These are phyloP conservation scores for Globisporangium nodosum DNA, from an alignment of 352 stramenopile species.

Conservation along the genomic window DNA sequence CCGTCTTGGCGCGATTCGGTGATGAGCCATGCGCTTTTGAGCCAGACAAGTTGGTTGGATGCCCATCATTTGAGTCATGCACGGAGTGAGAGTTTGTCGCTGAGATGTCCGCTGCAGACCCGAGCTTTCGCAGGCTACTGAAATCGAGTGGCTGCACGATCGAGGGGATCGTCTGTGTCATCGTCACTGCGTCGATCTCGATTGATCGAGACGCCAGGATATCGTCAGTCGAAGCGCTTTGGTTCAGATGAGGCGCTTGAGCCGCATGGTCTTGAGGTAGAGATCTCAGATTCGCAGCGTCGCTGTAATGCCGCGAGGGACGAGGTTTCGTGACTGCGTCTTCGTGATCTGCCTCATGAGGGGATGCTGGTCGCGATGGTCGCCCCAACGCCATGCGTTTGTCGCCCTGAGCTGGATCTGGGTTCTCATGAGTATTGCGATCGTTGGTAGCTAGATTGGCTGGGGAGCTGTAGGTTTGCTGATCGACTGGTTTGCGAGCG, in stretches of 20 bases:
- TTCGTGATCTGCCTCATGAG: not conserved
- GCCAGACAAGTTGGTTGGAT: not conserved
- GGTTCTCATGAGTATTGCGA: not conserved
- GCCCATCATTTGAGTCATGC: not conserved
- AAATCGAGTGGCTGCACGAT: conserved; percentile 12
- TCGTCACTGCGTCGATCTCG: conserved; percentile 4
- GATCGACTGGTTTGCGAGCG: not conserved
- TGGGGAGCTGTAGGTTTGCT: no score
- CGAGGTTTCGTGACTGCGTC: not conserved
- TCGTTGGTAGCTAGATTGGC: not conserved
- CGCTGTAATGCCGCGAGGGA: conserved; percentile 1
- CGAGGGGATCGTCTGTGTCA: conserved; percentile 10
- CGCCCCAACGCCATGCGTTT: conserved; percentile 1
- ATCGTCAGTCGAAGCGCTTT: conserved; percentile 1
- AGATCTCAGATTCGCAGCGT: not conserved
- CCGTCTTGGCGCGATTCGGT: not conserved
- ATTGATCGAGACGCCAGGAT: not conserved
- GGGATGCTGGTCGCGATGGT: not conserved
- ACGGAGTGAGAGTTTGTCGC: not conserved
- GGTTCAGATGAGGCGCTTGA: not conserved
- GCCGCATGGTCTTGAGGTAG: not conserved
- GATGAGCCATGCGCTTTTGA: not conserved
- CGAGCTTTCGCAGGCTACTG: conserved; percentile 7
- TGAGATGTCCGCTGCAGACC: not conserved
- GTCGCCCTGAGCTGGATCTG: not conserved